Evolutionary conservation across 2,329 filamentous ascomycete genomes (phyloP), one percentile per base, ranked within the genome.

Genomic region (Talaromyces rugulosus): DNA sequence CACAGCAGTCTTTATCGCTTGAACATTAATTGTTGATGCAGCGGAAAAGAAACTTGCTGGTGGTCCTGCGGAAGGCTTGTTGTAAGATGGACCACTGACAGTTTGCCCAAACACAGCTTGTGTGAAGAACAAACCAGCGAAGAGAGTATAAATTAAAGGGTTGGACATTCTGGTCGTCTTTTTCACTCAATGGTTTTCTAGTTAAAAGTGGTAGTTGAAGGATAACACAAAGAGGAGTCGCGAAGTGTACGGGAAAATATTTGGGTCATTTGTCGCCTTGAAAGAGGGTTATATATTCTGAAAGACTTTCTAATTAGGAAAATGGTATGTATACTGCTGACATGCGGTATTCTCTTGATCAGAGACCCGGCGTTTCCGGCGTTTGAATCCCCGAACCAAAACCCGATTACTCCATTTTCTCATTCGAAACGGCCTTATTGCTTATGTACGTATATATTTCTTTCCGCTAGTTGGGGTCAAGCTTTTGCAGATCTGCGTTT

Each of bases 11-110:
- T 70, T 61, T 27, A 73, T 44, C 0, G 68, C 68, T 23, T 69
- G 61, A 8, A 71, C 67, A 5, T 69, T 68, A 14, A 72, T 60
- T 0, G 67, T 66, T 0, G 66, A 60, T 2, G 69, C 65, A 23
- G 71, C 71, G 2, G 69, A 65, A 55, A 73, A 73, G 31, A 63
- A 71, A 52, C 65, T 69, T 3, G 64, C 63, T 8, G 70, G 68
- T 8, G 69, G 69, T 0, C 70, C 70, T 2, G 57, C 64, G 4
- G 58, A 59, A 12, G 70, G 69, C 28, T 61, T 64, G 57, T 72
- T 60, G 28, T 66, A 71, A 12, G 69, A 36, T 1, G 66, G 56
- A 12, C 69, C 69, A 59, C 68, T 60, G 1, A 70, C 69, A 0
- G 18, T 60, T 30, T 71, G 58, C 8, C 44, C 44, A 28, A 51